Conservation (phyloP, 2,329 filamentous ascomycete genomes). For the Hypoxylon sp. region DNA sequence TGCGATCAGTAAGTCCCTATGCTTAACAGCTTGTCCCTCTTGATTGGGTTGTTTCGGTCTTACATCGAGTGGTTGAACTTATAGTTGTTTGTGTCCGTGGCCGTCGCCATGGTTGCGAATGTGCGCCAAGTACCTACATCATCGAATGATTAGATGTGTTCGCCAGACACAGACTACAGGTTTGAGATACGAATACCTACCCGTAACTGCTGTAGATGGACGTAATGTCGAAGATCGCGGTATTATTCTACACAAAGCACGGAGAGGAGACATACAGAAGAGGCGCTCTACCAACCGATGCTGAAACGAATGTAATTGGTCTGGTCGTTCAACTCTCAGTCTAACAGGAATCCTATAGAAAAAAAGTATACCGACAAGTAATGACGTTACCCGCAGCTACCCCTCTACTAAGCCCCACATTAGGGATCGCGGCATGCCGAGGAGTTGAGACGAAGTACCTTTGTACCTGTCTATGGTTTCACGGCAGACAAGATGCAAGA, state of each 20-base stretch:
- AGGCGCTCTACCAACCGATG: neutral
- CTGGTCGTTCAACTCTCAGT: neutral
- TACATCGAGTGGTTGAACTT: conserved; percentile 92
- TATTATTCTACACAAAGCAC: conserved; percentile 51
- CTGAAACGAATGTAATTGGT: conserved; percentile 21
- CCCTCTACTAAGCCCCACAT: conserved; percentile 34
- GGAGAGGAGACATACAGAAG: conserved; percentile 52
- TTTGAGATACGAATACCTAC: conserved; percentile 29
- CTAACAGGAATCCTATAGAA: neutral
- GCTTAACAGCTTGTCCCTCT: conserved; percentile 29
- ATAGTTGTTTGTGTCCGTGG: conserved; percentile 83
- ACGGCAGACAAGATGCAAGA: neutral
- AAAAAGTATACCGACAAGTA: conserved; percentile 17
- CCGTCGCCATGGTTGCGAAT: conserved; percentile 72
- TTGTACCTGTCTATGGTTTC: conserved; percentile 13
- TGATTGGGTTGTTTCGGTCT: conserved; percentile 45
- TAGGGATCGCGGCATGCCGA: neutral
- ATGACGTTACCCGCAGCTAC: conserved; percentile 39
- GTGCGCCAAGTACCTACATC: conserved; percentile 43
- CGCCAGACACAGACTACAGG: neutral
- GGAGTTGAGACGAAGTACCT: conserved; percentile 4
- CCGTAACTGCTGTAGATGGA: conserved; percentile 42
- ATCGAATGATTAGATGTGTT: conserved; percentile 7
- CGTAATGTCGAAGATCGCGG: conserved; percentile 49
- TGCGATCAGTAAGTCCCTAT: conserved; percentile 56